Evolutionary conservation across 2,329 filamentous ascomycete genomes (phyloP).

Genomic region (Xylariaceae sp.): DNA sequence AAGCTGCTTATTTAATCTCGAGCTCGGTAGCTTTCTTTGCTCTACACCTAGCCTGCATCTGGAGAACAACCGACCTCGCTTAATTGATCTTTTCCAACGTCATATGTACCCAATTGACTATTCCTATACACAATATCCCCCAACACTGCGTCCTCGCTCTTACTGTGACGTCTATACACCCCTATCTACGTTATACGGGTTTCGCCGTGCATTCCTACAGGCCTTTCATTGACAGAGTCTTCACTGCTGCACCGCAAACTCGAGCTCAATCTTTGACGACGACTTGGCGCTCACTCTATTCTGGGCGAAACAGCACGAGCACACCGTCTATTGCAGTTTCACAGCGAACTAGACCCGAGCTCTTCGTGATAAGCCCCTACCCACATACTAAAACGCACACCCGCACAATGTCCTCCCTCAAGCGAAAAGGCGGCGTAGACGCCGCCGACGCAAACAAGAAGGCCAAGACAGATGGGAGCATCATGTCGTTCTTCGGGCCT

Average conservation of each 20-base stretch:
- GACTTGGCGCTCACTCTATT: neutral
- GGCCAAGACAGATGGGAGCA: slow-evolving; percentile 75
- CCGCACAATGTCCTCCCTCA: slow-evolving; percentile 61
- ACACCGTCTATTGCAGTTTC: slow-evolving; percentile 5
- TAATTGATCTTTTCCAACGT: neutral
- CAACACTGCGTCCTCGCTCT: slow-evolving; percentile 1
- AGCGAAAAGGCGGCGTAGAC: slow-evolving; percentile 67
- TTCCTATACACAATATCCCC: neutral
- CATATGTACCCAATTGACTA: neutral
- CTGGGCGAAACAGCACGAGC: neutral
- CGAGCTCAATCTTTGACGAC: slow-evolving; percentile 11
- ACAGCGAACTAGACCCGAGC: too few species aligned
- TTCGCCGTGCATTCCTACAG: neutral
- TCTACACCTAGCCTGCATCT: too few species aligned
- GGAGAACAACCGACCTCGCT: neutral
- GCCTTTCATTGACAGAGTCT: neutral
- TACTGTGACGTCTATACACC: slow-evolving; percentile 9
- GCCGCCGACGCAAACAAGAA: slow-evolving; percentile 72
- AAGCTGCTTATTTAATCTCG: slow-evolving; percentile 7
- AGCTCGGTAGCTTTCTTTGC: too few species aligned
- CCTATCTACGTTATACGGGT: slow-evolving; percentile 26
- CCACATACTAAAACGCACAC: neutral
- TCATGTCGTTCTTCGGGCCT: slow-evolving; percentile 86
- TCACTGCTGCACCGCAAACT: neutral
- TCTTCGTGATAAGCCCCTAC: too few species aligned